These are phyloP conservation scores for Vicia sativa DNA, from an alignment of 306 rosid genomes.

Conservation along the genomic window DNA sequence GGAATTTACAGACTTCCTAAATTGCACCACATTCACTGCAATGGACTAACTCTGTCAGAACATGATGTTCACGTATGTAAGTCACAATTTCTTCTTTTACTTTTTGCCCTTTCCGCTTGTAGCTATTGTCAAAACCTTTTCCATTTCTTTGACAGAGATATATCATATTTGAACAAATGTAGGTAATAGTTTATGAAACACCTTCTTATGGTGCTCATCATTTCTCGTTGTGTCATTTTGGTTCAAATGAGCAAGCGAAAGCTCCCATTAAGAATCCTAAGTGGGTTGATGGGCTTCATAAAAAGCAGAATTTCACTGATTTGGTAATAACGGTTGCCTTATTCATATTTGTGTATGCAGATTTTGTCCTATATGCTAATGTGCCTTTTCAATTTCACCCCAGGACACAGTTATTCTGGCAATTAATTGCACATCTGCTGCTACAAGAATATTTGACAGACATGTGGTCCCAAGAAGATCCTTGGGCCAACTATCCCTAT, in stretches of 20 bases:
- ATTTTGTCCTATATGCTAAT: constrained; percentile 35
- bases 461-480: constrained; percentile 51
- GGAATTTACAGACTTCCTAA: constrained; percentile 59
- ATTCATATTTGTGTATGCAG: constrained; percentile 37
- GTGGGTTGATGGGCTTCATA: constrained; percentile 78
- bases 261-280: constrained; percentile 61
- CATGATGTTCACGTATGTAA: constrained; percentile 98
- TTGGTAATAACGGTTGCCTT: constrained; percentile 57
- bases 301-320: constrained; percentile 56
- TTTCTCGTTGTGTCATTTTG: constrained; percentile 56
- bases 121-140: constrained; percentile 36
- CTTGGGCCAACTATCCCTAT: constrained; percentile 43
- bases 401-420: constrained; percentile 83
- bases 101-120: constrained; percentile 35
- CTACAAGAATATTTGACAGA: constrained; percentile 54
- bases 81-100: constrained; percentile 54
- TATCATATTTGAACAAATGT: constrained; percentile 40
- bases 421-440: constrained; percentile 69
- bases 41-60: constrained; percentile 59
- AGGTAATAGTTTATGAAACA: constrained; percentile 80
- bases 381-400: constrained; percentile 32
- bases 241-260: constrained; percentile 54
- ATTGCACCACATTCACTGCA: constrained; percentile 81
- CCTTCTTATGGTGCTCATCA: constrained; percentile 74
- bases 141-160: constrained; percentile 29